A percentile compares a stretch with the other conserved stretches of the same genome.
phyloP scores from a whole-genome alignment of 2,329 filamentous ascomycete species.

The Alternaria rosae region DNA sequence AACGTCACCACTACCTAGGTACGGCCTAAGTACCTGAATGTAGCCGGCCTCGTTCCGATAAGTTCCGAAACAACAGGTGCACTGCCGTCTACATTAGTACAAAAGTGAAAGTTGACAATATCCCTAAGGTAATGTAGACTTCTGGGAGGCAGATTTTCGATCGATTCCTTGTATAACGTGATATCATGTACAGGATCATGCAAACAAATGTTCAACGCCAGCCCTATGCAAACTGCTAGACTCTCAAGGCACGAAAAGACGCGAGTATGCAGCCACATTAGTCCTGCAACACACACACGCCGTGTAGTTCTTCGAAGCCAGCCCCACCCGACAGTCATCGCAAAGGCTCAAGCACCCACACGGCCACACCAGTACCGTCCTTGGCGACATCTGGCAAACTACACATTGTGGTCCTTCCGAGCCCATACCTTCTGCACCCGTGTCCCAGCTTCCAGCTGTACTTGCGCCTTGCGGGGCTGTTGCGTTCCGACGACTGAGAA shows the following conservation, averaged over 20 bases:
- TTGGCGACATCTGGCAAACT: slow-evolving; percentile 84
- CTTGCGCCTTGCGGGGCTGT: slow-evolving; percentile 34
- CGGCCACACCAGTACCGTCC: slow-evolving; percentile 94
- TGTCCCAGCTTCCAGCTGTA: slow-evolving; percentile 65
- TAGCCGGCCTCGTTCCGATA: slow-evolving; percentile 5
- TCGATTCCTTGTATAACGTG: background rate
- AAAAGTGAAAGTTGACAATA: background rate
- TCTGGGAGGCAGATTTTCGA: background rate
- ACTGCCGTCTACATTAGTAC: background rate
- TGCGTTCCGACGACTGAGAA: slow-evolving; percentile 61
- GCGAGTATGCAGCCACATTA: slow-evolving; percentile 86
- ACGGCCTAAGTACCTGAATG: background rate
- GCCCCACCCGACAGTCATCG: slow-evolving; percentile 90
- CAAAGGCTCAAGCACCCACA: slow-evolving; percentile 94
- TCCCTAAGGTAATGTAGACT: background rate
- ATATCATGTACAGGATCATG: background rate
- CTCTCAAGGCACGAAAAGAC: slow-evolving; percentile 81
- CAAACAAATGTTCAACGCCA: background rate
- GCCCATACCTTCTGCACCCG: slow-evolving; percentile 76
- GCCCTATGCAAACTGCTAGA: background rate
- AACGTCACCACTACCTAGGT: slow-evolving; percentile 2
- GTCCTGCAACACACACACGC: slow-evolving; percentile 94
- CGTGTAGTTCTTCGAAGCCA: slow-evolving; percentile 97
- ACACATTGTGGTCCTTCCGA: slow-evolving; percentile 84
- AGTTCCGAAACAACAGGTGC: slow-evolving; percentile 4